A percentile compares a stretch with the other conserved stretches of the same genome.
phyloP scores from a whole-genome alignment of 768 basidiomycete species.

The Mrakia frigida region DNA sequence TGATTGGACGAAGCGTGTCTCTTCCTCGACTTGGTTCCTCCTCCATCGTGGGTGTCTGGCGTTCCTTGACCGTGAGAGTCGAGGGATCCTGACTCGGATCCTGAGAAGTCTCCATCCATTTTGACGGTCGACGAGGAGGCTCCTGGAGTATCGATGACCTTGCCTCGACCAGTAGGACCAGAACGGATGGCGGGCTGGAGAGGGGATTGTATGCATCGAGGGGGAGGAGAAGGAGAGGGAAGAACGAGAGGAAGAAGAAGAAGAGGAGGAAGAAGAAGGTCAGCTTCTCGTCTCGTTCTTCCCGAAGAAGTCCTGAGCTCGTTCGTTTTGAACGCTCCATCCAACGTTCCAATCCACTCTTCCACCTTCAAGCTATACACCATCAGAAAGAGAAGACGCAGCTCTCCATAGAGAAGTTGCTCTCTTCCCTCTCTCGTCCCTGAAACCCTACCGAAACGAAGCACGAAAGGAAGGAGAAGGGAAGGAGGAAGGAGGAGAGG shows the following conservation, averaged over 20 bases:
- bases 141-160: conserved; percentile 43
- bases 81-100: neutral
- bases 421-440: neutral
- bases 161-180: conserved; percentile 45
- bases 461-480: no score
- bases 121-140: conserved; percentile 16
- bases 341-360: neutral
- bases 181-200: conserved; percentile 39
- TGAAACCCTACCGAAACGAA: neutral
- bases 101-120: neutral
- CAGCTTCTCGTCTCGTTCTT: neutral
- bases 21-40: neutral
- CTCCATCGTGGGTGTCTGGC: neutral
- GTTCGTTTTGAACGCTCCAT: neutral
- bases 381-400: neutral
- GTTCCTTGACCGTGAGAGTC: conserved; percentile 1
- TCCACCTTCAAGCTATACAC: neutral
- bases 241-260: neutral
- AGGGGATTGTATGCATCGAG: neutral
- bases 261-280: neutral
- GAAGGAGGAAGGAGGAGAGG: conserved; percentile 25
- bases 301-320: neutral
- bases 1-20: neutral
- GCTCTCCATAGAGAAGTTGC: no score
- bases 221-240: neutral